Percentiles rank a stretch among this genome's conserved stretches.
Evolutionary conservation across 805 yeast species (phyloP).

Genomic region (Candida golubevii): DNA sequence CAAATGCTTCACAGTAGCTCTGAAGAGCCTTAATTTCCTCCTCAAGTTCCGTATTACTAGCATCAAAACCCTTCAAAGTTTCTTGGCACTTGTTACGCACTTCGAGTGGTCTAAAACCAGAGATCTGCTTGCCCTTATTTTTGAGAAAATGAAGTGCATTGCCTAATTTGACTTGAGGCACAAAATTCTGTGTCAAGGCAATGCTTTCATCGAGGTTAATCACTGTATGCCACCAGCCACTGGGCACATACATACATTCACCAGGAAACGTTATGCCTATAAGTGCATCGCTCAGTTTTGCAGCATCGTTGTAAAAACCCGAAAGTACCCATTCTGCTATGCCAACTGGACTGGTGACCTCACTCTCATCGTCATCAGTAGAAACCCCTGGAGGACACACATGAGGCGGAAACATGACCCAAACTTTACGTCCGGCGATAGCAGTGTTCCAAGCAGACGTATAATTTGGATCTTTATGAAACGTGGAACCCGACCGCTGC

Average conservation of each 20-base stretch:
- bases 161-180: slow-evolving; percentile 60
- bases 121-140: slow-evolving; percentile 63
- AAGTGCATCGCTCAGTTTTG: slow-evolving; percentile 47
- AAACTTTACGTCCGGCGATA: slow-evolving; percentile 68
- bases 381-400: slow-evolving; percentile 81
- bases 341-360: slow-evolving; percentile 89
- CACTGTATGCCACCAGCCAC: slow-evolving; percentile 98
- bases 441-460: slow-evolving; percentile 91
- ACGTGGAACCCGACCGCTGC: slow-evolving; percentile 76
- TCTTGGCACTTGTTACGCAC: slow-evolving; percentile 37
- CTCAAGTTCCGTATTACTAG: slow-evolving; percentile 3
- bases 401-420: slow-evolving; percentile 86
- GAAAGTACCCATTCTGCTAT: slow-evolving; percentile 86
- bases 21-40: slow-evolving; percentile 18
- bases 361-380: slow-evolving; percentile 72
- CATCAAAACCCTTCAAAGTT: slow-evolving; percentile 8
- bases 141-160: slow-evolving; percentile 64
- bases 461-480: slow-evolving; percentile 89
- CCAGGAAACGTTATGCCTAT: slow-evolving; percentile 78
- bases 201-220: slow-evolving; percentile 80
- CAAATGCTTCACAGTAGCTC: slow-evolving; percentile 26
- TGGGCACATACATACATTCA: slow-evolving; percentile 83
- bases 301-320: slow-evolving; percentile 73
- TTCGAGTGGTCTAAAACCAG: slow-evolving; percentile 68
- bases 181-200: slow-evolving; percentile 87